Evolutionary conservation across 192 early-diverging fungal species (phyloP).

Genomic region (Coemansia sp.): DNA sequence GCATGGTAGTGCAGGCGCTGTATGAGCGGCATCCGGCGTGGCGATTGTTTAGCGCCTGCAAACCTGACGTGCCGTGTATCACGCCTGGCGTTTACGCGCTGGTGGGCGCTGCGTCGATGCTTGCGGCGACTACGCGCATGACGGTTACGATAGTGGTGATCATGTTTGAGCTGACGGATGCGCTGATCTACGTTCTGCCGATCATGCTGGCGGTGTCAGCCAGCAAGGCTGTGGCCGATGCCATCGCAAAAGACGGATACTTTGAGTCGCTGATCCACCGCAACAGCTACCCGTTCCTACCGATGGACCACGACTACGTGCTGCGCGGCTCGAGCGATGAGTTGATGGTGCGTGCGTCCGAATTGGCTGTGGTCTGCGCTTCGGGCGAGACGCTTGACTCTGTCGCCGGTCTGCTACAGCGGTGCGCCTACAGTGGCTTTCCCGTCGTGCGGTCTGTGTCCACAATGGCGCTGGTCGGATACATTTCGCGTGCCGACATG

Average conservation of each 20-base stretch:
- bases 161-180: conserved; percentile 99
- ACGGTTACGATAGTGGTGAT: conserved; percentile 93
- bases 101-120: conserved; percentile 79
- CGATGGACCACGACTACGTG: conserved; percentile 61
- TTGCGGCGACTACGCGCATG: conserved; percentile 87
- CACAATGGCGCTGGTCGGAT: conserved; percentile 67
- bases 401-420: conserved; percentile 44
- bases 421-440: conserved; percentile 67
- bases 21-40: conserved; percentile 58
- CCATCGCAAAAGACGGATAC: conserved; percentile 55
- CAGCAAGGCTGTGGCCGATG: conserved; percentile 57
- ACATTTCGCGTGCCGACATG: conserved; percentile 66
- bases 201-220: conserved; percentile 76
- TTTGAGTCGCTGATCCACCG: conserved; percentile 60
- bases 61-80: conserved; percentile 79
- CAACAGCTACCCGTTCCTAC: conserved; percentile 68
- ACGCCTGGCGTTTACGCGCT: conserved; percentile 84
- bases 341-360: conserved; percentile 64
- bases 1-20: conserved; percentile 73
- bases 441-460: conserved; percentile 65
- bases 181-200: conserved; percentile 91
- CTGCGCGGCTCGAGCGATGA: conserved; percentile 58
- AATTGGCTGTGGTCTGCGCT: conserved; percentile 58
- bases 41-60: conserved; percentile 66
- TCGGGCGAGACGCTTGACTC: conserved; percentile 54